phyloP scores from a whole-genome alignment of 768 basidiomycete species.

The Galerina marginata region DNA sequence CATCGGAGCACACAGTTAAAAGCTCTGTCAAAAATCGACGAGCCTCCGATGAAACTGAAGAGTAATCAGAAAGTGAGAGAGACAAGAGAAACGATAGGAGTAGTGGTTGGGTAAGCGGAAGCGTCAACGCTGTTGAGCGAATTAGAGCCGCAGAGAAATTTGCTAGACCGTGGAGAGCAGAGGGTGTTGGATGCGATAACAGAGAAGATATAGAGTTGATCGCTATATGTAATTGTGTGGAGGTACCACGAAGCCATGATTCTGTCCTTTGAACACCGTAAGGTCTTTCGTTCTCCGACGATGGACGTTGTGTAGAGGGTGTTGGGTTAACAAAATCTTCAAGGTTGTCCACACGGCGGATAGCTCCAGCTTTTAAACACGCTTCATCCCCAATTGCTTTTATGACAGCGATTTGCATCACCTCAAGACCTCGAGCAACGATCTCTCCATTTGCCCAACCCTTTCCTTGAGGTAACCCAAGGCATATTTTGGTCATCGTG shows the following conservation, averaged over 20 bases:
- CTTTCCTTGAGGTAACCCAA: conserved; percentile 57
- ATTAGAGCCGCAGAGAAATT: conserved; percentile 61
- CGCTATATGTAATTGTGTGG: conserved; percentile 84
- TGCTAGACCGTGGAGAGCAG: conserved; percentile 63
- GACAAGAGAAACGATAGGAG: conserved; percentile 77
- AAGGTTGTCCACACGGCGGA: conserved; percentile 59
- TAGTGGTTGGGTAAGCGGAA: conserved; percentile 71
- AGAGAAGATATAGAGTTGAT: conserved; percentile 77
- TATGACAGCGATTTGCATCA: conserved; percentile 60
- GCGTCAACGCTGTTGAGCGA: conserved; percentile 58
- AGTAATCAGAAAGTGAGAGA: conserved; percentile 64
- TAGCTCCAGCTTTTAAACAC: conserved; percentile 64
- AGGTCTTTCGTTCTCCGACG: conserved; percentile 23
- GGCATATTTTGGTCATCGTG: conserved; percentile 71
- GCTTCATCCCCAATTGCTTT: conserved; percentile 70
- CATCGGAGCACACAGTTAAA: conserved; percentile 45
- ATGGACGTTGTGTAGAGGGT: conserved; percentile 21
- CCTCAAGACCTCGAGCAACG: conserved; percentile 60
- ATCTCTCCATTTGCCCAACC: conserved; percentile 78
- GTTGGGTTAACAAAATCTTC: conserved; percentile 60
- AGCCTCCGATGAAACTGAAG: conserved; percentile 57
- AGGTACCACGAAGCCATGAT: conserved; percentile 82
- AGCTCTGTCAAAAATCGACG: conserved; percentile 50
- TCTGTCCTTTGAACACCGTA: conserved; percentile 61
- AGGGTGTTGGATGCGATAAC: conserved; percentile 71